Evolutionary conservation across 2,329 filamentous ascomycete genomes (phyloP).

Genomic region (Oidium heveae): DNA sequence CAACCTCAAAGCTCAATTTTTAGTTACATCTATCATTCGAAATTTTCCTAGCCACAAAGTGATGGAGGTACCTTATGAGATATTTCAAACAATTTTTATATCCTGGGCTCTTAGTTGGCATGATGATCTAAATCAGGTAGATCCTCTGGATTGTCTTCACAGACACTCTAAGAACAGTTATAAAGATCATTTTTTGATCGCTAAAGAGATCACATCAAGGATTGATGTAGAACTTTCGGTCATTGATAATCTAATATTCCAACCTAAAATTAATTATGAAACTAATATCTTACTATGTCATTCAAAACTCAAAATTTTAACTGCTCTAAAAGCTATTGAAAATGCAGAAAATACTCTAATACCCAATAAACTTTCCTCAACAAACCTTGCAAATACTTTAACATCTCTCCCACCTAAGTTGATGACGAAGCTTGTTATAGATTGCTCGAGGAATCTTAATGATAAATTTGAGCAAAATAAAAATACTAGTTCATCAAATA

Average conservation of each 20-base stretch:
- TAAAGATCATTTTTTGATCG: not conserved
- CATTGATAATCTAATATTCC: not conserved
- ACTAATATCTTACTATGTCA: not conserved
- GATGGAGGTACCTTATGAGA: not conserved
- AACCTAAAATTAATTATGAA: not conserved
- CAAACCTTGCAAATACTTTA: not conserved
- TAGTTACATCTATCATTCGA: not conserved
- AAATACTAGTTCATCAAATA: not conserved
- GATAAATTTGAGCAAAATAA: not conserved
- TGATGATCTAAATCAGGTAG: not conserved
- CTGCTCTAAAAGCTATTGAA: not conserved
- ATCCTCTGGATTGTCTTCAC: not conserved
- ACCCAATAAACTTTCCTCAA: not conserved
- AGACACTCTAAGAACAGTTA: not conserved
- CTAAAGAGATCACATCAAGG: not conserved
- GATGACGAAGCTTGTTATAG: not conserved
- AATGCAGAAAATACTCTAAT: not conserved
- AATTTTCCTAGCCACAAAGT: not conserved
- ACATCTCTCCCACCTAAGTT: not conserved
- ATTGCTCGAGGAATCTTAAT: not conserved
- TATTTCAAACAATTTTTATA: not conserved
- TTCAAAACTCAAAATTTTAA: not conserved
- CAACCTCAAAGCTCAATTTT: not conserved
- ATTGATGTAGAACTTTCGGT: not conserved
- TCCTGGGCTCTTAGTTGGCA: not conserved